These are phyloP conservation scores for Musa acuminata DNA, from an alignment of 176 grass and related monocot species.

Conservation along the genomic window DNA sequence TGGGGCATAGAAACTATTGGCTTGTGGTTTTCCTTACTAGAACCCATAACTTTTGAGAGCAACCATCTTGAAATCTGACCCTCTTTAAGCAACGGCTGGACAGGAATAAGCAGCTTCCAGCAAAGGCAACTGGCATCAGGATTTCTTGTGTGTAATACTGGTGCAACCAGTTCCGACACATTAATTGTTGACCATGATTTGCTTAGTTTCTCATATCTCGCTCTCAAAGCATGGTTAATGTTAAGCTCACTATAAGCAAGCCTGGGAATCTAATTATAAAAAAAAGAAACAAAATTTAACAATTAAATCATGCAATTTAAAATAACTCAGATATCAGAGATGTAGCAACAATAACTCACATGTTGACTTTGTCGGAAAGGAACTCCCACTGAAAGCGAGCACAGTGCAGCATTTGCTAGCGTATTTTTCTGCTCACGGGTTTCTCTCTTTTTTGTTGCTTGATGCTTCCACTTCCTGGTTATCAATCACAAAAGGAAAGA, in stretches of 20 bases:
- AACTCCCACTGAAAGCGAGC: slow-evolving; percentile 58
- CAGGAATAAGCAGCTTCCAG: slow-evolving; percentile 71
- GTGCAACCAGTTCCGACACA: slow-evolving; percentile 53
- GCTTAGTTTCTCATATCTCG: slow-evolving; percentile 38
- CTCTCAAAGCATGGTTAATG: slow-evolving; percentile 46
- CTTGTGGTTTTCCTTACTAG: slow-evolving; percentile 31
- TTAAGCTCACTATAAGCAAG: slow-evolving; percentile 38
- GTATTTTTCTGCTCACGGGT: slow-evolving; percentile 49
- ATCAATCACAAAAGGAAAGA: too few relatives aligned
- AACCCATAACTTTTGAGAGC: slow-evolving; percentile 63
- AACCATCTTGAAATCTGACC: slow-evolving; percentile 55
- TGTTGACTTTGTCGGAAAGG: slow-evolving; percentile 26
- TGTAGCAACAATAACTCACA: slow-evolving; percentile 10
- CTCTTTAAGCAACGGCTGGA: slow-evolving; percentile 30
- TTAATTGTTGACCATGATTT: slow-evolving; percentile 65
- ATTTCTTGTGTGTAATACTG: slow-evolving; percentile 66
- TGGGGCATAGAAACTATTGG: slow-evolving; percentile 30
- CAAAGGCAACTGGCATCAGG: slow-evolving; percentile 65
- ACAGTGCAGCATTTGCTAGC: slow-evolving; percentile 58
- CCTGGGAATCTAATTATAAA: slow-evolving; percentile 39
- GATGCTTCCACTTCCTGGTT: slow-evolving; percentile 68
- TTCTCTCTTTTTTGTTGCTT: slow-evolving; percentile 37
- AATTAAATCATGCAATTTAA: background rate
- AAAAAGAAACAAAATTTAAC: slow-evolving; percentile 16
- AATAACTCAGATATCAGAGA: slow-evolving; percentile 7